Evolutionary conservation across 257 asterid genomes (phyloP).

Genomic region (Avicennia marina): DNA sequence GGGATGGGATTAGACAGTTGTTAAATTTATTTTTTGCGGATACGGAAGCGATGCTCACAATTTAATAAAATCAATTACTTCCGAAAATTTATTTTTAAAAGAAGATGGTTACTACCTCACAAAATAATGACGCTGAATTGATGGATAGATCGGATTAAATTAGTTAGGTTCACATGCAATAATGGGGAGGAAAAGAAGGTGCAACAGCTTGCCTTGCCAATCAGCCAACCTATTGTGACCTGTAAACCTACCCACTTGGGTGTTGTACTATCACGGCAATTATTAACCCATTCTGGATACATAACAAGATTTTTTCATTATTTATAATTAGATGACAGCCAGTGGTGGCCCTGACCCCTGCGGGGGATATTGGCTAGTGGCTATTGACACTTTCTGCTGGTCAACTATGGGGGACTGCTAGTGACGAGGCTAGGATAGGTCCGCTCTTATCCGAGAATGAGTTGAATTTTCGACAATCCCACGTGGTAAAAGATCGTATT

Average conservation of each 20-base stretch:
- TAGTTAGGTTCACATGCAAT: not conserved
- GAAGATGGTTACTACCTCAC: too few species aligned
- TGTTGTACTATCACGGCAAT: slow-evolving; percentile 3
- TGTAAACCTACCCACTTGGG: slow-evolving; percentile 20
- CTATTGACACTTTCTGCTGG: slow-evolving; percentile 20
- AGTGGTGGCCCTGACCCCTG: slow-evolving; percentile 5
- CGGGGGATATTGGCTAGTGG: slow-evolving; percentile 12
- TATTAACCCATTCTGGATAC: slow-evolving; percentile 10
- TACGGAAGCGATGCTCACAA: too few species aligned
- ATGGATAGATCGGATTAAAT: too few species aligned
- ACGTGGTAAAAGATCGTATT: slow-evolving; percentile 5
- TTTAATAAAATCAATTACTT: too few species aligned
- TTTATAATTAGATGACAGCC: not conserved
- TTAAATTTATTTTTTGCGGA: too few species aligned
- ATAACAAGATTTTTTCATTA: too few species aligned
- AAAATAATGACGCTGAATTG: not conserved
- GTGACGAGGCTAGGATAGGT: not conserved
- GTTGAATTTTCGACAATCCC: slow-evolving; percentile 1
- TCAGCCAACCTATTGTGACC: slow-evolving; percentile 23
- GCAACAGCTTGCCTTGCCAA: not conserved
- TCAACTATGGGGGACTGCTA: slow-evolving; percentile 20
- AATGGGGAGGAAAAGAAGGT: not conserved
- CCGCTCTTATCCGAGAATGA: not conserved
- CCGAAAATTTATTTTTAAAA: too few species aligned
- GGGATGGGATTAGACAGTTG: too few species aligned